Percentiles rank a stretch among this genome's conserved stretches.
phyloP scores from a whole-genome alignment of 192 early-diverging fungal species.

The Piromyces sp. region DNA sequence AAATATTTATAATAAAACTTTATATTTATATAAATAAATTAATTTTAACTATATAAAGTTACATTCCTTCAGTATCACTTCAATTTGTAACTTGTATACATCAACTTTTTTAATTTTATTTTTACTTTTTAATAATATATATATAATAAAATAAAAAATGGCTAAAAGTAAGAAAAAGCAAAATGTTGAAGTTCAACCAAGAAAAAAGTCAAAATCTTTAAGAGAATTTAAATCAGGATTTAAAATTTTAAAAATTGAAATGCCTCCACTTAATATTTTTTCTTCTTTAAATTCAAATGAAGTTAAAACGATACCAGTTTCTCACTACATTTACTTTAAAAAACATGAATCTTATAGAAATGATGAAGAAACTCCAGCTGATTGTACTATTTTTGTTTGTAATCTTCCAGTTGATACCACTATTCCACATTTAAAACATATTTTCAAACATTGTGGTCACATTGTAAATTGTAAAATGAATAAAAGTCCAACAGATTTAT shows the following conservation, averaged over 20 bases:
- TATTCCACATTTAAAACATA: conserved; percentile 33
- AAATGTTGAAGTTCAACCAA: not conserved
- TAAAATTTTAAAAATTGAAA: not conserved
- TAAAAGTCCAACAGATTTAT: conserved; percentile 14
- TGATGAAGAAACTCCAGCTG: conserved; percentile 26
- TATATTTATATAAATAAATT: too few species aligned
- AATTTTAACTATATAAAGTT: too few species aligned
- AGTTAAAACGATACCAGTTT: not conserved
- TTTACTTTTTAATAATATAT: too few species aligned
- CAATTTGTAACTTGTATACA: too few species aligned
- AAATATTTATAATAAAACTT: too few species aligned
- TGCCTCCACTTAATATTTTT: not conserved
- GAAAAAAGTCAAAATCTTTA: not conserved
- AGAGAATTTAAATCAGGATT: not conserved
- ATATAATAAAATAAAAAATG: not conserved
- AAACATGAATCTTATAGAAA: conserved; percentile 22
- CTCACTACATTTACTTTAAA: conserved; percentile 36
- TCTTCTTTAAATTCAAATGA: not conserved
- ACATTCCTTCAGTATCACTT: too few species aligned
- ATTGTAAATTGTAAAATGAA: conserved; percentile 21
- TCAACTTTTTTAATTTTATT: too few species aligned
- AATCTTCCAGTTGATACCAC: conserved; percentile 56
- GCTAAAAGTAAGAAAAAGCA: not conserved
- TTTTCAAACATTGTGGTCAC: conserved; percentile 37
- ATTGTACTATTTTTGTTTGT: conserved; percentile 45